Conservation (phyloP, 2,329 filamentous ascomycete species). For the Fusarium sp. region DNA sequence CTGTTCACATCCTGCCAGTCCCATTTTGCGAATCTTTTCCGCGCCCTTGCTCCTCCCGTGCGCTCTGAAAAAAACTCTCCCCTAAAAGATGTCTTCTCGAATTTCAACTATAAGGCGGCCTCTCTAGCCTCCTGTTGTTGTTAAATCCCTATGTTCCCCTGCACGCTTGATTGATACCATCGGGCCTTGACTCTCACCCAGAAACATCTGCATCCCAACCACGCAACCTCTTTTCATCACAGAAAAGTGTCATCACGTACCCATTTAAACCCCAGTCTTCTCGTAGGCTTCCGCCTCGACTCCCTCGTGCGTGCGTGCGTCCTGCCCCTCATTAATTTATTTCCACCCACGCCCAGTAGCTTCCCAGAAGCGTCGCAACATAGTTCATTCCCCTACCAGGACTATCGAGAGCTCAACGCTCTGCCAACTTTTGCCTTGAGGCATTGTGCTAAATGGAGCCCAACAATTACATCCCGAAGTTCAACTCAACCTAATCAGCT, state of each 20-base stretch:
- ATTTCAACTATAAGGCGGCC: conserved; percentile 36
- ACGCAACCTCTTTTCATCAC: conserved; percentile 19
- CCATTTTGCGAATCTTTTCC: conserved; percentile 47
- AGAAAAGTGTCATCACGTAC: conserved; percentile 32
- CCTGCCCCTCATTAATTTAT: conserved; percentile 36
- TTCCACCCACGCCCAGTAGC: conserved; percentile 30
- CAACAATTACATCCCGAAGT: conserved; percentile 23
- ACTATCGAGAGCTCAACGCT: conserved; percentile 26
- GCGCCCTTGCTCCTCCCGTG: conserved; percentile 42
- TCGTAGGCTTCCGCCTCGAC: conserved; percentile 26
- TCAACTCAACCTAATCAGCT: conserved; percentile 36
- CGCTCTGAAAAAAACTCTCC: conserved; percentile 43
- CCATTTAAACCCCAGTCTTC: conserved; percentile 36
- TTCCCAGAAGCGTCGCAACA: conserved; percentile 28
- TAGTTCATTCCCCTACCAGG: conserved; percentile 18
- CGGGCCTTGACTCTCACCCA: neutral
- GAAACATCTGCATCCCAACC: conserved; percentile 18
- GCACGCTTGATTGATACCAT: conserved; percentile 21
- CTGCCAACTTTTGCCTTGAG: conserved; percentile 14
- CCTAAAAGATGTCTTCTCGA: conserved; percentile 38
- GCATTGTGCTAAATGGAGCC: conserved; percentile 40
- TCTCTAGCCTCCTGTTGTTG: conserved; percentile 37
- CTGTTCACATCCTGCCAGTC: conserved; percentile 46
- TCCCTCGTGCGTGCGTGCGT: conserved; percentile 28
- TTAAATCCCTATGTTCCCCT: conserved; percentile 23